Evolutionary conservation across 2,329 filamentous ascomycete species (phyloP).

Genomic region (Pestalotiopsis sp.): DNA sequence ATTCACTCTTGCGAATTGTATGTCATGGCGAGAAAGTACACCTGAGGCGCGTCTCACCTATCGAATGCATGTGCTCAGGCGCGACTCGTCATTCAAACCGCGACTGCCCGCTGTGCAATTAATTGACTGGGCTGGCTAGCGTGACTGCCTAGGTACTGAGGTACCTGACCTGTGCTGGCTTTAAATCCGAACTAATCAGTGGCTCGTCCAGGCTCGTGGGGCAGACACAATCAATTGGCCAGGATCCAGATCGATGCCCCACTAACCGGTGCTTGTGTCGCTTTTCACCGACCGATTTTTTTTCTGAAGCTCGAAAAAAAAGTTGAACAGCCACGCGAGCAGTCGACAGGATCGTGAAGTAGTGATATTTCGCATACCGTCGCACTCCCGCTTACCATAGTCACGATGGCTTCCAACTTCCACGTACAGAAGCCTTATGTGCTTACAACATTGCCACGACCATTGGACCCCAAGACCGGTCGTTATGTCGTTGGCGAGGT

Average conservation of each 20-base stretch:
- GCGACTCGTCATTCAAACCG: conserved; percentile 4
- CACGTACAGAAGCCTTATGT: conserved; percentile 67
- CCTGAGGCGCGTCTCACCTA: conserved; percentile 1
- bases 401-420: conserved; percentile 58
- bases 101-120: conserved; percentile 6
- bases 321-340: not conserved
- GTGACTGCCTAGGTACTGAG: not conserved
- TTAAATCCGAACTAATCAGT: not conserved
- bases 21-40: not conserved
- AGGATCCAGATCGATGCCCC: not conserved
- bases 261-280: conserved; percentile 8
- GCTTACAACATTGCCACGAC: conserved; percentile 59
- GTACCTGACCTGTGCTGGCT: not conserved
- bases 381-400: not conserved
- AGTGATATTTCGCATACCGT: not conserved
- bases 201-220: not conserved
- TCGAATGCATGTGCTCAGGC: not conserved
- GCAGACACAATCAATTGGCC: not conserved
- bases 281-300: conserved; percentile 14
- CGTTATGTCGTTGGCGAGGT: conserved; percentile 62
- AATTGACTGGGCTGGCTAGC: not conserved
- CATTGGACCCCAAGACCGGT: conserved; percentile 51
- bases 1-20: not conserved
- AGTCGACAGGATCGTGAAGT: not conserved
- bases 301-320: conserved; percentile 10